These are phyloP conservation scores for Pythium monospermum DNA, from an alignment of 352 stramenopile genomes.

Conservation along the genomic window DNA sequence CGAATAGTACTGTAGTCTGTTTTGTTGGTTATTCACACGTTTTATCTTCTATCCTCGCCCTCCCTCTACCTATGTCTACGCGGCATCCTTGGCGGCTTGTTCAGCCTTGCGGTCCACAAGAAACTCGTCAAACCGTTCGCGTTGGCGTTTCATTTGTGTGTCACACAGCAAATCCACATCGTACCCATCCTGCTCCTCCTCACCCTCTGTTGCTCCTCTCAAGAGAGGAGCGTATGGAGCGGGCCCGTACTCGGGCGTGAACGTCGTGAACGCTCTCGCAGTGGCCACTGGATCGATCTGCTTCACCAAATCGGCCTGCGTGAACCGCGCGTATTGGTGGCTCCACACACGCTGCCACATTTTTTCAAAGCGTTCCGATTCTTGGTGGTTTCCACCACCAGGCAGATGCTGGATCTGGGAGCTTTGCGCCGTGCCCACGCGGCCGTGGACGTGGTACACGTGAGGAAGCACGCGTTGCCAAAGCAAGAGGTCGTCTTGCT, in stretches of 20 bases:
- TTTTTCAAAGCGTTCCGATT: conserved; percentile 45
- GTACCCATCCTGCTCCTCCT: conserved; percentile 33
- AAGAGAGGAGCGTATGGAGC: conserved; percentile 50
- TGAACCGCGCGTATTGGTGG: conserved; percentile 22
- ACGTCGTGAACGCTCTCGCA: conserved; percentile 31
- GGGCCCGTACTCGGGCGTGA: conserved; percentile 72
- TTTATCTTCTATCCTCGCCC: not conserved
- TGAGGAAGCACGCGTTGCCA: conserved; percentile 41
- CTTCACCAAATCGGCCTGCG: conserved; percentile 11
- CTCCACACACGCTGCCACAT: conserved; percentile 50
- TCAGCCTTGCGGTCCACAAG: conserved; percentile 3
- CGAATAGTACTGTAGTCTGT: not conserved
- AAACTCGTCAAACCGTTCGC: conserved; percentile 25
- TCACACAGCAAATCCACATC: conserved; percentile 46
- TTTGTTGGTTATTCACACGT: not conserved
- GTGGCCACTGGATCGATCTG: not conserved
- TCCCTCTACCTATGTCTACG: not conserved
- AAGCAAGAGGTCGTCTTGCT: conserved; percentile 37
- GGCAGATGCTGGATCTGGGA: conserved; percentile 44
- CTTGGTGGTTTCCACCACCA: conserved; percentile 22
- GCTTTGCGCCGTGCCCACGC: conserved; percentile 43
- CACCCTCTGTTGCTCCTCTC: too few relatives aligned
- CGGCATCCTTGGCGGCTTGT: conserved; percentile 15
- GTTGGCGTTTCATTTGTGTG: conserved; percentile 32
- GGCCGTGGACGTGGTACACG: conserved; percentile 59